These are phyloP conservation scores for Solanum rostratum DNA, from an alignment of 257 asterid species.

Conservation along the genomic window DNA sequence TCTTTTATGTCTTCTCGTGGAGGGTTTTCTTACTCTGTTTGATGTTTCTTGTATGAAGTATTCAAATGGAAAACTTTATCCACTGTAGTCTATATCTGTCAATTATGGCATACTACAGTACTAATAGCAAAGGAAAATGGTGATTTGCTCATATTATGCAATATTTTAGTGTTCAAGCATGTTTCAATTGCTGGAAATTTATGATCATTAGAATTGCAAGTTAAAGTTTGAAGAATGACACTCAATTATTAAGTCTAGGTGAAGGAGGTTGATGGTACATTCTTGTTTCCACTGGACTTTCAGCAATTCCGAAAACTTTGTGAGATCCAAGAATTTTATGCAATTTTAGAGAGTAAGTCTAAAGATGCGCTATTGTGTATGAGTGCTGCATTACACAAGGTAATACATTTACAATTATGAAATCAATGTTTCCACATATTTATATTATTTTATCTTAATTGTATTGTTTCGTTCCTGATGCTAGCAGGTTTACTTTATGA, in stretches of 20 bases:
- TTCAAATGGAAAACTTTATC: background rate
- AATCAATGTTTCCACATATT: background rate
- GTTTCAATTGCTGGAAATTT: background rate
- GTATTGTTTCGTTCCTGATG: background rate
- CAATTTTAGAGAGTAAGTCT: slow-evolving; percentile 52
- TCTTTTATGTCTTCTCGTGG: background rate
- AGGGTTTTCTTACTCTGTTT: background rate
- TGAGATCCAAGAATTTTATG: slow-evolving; percentile 37
- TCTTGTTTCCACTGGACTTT: slow-evolving; percentile 62
- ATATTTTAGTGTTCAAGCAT: background rate
- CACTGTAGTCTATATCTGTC: background rate
- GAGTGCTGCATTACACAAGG: slow-evolving; percentile 87
- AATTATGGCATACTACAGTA: background rate
- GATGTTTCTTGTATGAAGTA: background rate
- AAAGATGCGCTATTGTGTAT: slow-evolving; percentile 71
- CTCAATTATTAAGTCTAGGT: slow-evolving; percentile 35
- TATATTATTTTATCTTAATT: background rate
- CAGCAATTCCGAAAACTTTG: slow-evolving; percentile 64
- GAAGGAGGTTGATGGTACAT: slow-evolving; percentile 48
- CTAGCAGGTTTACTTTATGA: slow-evolving; percentile 36
- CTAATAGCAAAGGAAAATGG: background rate
- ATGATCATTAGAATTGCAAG: background rate
- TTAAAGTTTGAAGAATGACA: background rate
- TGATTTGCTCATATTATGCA: background rate
- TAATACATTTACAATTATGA: slow-evolving; percentile 2